Evolutionary conservation across 2,329 filamentous ascomycete species (phyloP).

Genomic region (Diaporthe citriasiana): DNA sequence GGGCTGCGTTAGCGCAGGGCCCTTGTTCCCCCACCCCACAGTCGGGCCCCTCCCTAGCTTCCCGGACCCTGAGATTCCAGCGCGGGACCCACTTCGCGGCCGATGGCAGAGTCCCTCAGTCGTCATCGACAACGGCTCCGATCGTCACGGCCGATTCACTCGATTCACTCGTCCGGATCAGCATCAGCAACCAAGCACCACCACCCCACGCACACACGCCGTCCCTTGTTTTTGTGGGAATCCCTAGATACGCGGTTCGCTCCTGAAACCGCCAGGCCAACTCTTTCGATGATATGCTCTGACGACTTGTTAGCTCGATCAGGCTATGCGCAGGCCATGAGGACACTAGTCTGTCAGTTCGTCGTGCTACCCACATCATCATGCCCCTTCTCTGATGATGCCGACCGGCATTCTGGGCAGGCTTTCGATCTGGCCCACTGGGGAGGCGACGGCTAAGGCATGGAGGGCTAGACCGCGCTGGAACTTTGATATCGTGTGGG

Average conservation of each 20-base stretch:
- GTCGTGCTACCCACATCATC: neutral
- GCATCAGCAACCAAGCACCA: neutral
- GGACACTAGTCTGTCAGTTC: constrained; percentile 16
- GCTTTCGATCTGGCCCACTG: constrained; percentile 3
- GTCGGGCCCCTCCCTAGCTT: neutral
- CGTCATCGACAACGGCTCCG: constrained; percentile 32
- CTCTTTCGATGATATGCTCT: constrained; percentile 5
- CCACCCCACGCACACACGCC: neutral
- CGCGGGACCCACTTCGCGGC: constrained; percentile 11
- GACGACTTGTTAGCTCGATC: constrained; percentile 38
- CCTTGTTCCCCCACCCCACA: neutral
- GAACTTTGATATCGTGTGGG: neutral
- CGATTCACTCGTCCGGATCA: constrained; percentile 23
- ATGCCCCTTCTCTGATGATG: neutral
- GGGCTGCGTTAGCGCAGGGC: constrained; percentile 22
- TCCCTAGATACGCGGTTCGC: neutral
- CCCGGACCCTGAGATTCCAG: constrained; percentile 23
- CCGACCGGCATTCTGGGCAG: neutral
- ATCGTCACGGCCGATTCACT: constrained; percentile 31
- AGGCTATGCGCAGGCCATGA: constrained; percentile 32
- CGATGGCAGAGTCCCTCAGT: constrained; percentile 6
- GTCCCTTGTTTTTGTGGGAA: neutral
- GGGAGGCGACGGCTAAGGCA: neutral
- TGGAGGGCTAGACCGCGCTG: constrained; percentile 6
- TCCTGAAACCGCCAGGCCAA: constrained; percentile 3